phyloP scores from a whole-genome alignment of 495 filamentous ascomycete genomes.

The Amniculicola lignicola region DNA sequence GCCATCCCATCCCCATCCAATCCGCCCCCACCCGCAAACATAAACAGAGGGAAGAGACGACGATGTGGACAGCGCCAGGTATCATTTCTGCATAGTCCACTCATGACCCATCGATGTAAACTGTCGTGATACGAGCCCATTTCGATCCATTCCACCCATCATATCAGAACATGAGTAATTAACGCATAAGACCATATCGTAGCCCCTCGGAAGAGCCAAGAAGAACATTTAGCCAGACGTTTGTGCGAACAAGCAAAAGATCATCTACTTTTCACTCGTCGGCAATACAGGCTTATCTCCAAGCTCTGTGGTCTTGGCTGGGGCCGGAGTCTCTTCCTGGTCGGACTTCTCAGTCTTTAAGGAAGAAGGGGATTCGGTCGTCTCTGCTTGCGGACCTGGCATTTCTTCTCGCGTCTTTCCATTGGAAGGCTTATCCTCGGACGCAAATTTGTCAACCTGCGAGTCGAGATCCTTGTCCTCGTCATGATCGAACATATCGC shows the following conservation, averaged over 20 bases:
- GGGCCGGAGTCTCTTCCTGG: not conserved
- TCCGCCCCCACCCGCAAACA: too few species aligned
- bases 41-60: too few species aligned
- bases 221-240: not conserved
- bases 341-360: slow-evolving; percentile 44
- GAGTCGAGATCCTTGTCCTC: slow-evolving; percentile 71
- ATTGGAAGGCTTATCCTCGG: slow-evolving; percentile 17
- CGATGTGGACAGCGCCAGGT: too few species aligned
- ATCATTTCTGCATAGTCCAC: too few species aligned
- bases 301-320: slow-evolving; percentile 15
- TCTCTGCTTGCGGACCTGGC: slow-evolving; percentile 46
- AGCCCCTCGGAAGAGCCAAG: slow-evolving; percentile 57
- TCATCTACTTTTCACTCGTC: slow-evolving; percentile 25
- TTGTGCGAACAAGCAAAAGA: not conserved
- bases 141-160: too few species aligned
- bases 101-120: too few species aligned
- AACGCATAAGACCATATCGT: slow-evolving; percentile 67
- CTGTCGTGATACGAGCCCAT: too few species aligned
- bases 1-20: too few species aligned
- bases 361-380: slow-evolving; percentile 48
- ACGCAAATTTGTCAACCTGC: slow-evolving; percentile 51
- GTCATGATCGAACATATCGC: slow-evolving; percentile 89
- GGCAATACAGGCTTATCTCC: slow-evolving; percentile 35
- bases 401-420: slow-evolving; percentile 56
- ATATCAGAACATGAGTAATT: too few species aligned